Base-by-base conservation (phyloP, 257 asterid genomes). In the Ilex aquifolium region DNA sequence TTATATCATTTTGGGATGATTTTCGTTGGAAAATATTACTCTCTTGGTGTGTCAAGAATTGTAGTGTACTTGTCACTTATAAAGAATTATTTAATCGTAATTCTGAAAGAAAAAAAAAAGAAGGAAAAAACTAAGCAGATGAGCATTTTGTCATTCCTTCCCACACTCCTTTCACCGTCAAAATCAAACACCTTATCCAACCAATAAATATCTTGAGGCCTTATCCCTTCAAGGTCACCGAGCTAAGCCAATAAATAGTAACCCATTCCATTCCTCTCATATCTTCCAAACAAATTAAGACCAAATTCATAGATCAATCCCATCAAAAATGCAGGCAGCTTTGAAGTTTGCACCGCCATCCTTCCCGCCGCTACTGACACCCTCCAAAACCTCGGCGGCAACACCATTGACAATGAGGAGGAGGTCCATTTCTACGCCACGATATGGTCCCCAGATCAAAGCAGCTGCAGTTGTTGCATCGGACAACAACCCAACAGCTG, bases 251-350 rank as follows among this genome's bases (percentile, higher is more conserved):
- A 67, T 67, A 73, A 32, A 73, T 67, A 14, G 6, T 6, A 32
- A 31, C 60, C 55, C 15, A 31, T 46, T 10, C 55, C 15, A 57
- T 46, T 10, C 52, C 52, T 46, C 3, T 12, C 52, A 10, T 46
- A n/a, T 59, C 3, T 10, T 14, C 3, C 17, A 15, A 32, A 21
- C 27, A 21, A 21, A 21, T 21, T 21, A 21, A 16, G 32, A 39
- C 36, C 13, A 55, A 27, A 12, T 46, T 42, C 46, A 42, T 2
- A 56, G 13, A 46, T 30, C 4, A 42, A 65, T 49, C 65, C 65
- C 62, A 49, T 36, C 60, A 21, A 70, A 57, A 32, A 75, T 70
- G 80, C 80, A 75, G 64, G 66, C 71, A 44, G 17, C 67, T 66
- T 31, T 59, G 61, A 29, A 32, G 63, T 57, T 59, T 32, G 16